phyloP scores from a whole-genome alignment of 176 grass and related monocot genomes.

The Poa pratensis region DNA sequence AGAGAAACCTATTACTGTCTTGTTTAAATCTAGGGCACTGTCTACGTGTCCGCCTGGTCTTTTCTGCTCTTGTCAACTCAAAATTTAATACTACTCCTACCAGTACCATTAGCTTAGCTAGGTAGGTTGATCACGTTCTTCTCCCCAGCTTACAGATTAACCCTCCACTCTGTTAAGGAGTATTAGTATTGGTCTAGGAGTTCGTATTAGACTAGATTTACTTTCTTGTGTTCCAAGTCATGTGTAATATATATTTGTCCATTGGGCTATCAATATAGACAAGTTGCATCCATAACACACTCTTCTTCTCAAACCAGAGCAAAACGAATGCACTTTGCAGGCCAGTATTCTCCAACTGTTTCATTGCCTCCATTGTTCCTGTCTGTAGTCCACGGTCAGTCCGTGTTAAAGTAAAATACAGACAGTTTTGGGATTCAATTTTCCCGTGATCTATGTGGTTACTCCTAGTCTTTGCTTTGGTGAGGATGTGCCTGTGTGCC shows the following conservation, averaged over 20 bases:
- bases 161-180: no score
- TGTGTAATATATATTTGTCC: no score
- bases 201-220: no score
- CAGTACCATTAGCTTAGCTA: background rate
- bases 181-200: no score
- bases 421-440: background rate
- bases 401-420: no score
- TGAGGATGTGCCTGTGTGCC: background rate
- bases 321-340: background rate
- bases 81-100: background rate
- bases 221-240: no score
- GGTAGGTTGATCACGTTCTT: background rate
- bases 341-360: background rate
- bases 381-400: background rate
- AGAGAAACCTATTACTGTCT: background rate
- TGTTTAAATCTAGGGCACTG: background rate
- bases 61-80: background rate
- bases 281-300: no score
- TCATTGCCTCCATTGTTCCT: background rate
- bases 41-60: constrained; percentile 10
- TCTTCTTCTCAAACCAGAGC: background rate
- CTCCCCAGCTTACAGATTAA: background rate
- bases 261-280: no score
- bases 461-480: constrained; percentile 5
- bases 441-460: constrained; percentile 17